phyloP scores from a whole-genome alignment of 2,329 filamentous ascomycete species.

The Xylariales sp. region DNA sequence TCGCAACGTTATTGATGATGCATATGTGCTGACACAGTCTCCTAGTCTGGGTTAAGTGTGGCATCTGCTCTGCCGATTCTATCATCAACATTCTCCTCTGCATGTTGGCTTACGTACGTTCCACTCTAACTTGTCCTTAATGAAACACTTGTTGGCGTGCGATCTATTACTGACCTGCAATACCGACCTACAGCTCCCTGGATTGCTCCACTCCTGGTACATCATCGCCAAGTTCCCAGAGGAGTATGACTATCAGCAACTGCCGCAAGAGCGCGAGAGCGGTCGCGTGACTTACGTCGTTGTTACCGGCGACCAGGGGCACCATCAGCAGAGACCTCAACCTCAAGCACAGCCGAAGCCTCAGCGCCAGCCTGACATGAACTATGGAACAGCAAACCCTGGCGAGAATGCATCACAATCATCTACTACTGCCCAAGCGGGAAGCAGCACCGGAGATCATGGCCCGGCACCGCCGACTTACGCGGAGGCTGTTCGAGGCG shows the following conservation, averaged over 20 bases:
- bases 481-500: conserved; percentile 82
- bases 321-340: conserved; percentile 26
- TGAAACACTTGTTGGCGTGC: no score
- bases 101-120: conserved; percentile 60
- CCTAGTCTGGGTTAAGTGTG: conserved; percentile 92
- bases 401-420: conserved; percentile 22
- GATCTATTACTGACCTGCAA: conserved; percentile 19
- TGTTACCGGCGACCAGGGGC: conserved; percentile 48
- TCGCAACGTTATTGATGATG: no score
- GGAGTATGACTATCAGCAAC: conserved; percentile 63
- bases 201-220: conserved; percentile 95
- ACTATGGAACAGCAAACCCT: conserved; percentile 41
- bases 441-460: conserved; percentile 36
- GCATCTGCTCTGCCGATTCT: conserved; percentile 87
- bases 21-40: no score
- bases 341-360: conserved; percentile 23
- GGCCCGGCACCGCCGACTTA: conserved; percentile 70
- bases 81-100: conserved; percentile 94
- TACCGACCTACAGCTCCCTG: conserved; percentile 55
- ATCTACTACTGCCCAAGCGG: conserved; percentile 31
- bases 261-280: conserved; percentile 52
- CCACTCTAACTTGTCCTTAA: no score
- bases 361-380: conserved; percentile 30
- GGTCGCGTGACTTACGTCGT: conserved; percentile 74
- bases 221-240: conserved; percentile 92